Base-by-base conservation (phyloP, 495 filamentous ascomycete species). In the Podospora pseudopauciseta region DNA sequence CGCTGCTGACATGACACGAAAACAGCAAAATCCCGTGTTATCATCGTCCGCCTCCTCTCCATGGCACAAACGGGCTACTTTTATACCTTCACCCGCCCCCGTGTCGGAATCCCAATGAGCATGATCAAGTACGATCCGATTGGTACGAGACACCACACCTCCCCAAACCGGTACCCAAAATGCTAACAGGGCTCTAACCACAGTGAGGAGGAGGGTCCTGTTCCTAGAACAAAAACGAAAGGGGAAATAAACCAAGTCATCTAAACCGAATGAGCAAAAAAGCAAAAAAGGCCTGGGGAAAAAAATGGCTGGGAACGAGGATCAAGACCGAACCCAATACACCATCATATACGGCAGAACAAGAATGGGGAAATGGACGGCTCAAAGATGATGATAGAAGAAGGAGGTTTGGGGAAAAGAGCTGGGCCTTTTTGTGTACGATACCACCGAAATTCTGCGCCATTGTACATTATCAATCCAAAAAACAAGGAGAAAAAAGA, bases 61-160 rank as follows among this genome's bases (percentile, higher is more conserved):
- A 99, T 98, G 96, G 96, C 96, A 69, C 89, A 96, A 88, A 99
- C 96, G 16, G 96, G 96, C 73, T 99, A 91, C 84, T 99, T 92
- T 84, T 92, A 92, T 78, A 96, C 92, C 65, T 86, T 93, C 77
- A 85, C 91, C 65, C 91, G 96, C 34, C 93, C 94, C 18, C 89
- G 96, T 63, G 82, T 84, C 27, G 85, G 94, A 67, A 83, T 89
- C 54, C 95, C 96, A 53, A 86, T 98, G 79, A 94, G 91, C 81
- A 96, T 98, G 93, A 84, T 98, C 71, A 99, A 99, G 82, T 98
- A 99, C 79, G 96, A 99, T 81, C 96, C 96, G 67, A 91, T 99
- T 73, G 91, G 96, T 91, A 92, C 80, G 92, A 55, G 0, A 58
- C 49, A 13, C 56, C 56, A 58, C 56, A 9, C 56, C 2, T 4